phyloP scores from a whole-genome alignment of 1,284 basidiomycete species.

The Ustilago curta region DNA sequence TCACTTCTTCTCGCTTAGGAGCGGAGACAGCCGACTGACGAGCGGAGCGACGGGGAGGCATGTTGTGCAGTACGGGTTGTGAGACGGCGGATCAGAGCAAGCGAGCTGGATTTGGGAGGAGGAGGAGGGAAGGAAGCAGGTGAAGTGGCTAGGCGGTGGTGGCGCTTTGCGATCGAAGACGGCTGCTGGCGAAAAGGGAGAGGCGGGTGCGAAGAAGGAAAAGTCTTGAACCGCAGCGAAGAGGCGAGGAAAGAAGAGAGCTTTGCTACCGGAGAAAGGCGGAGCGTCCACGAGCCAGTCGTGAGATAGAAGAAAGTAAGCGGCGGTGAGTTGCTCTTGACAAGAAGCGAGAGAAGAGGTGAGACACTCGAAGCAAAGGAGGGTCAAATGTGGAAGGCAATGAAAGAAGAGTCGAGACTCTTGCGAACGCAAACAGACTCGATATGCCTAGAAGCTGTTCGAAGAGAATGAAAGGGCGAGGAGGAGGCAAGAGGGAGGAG shows the following conservation, averaged over 20 bases:
- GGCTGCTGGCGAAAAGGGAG: not conserved
- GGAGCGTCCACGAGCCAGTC: constrained; percentile 13
- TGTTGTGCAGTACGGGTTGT: constrained; percentile 1
- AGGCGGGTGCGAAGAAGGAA: not conserved
- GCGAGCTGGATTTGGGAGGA: not conserved
- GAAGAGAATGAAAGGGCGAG: not conserved
- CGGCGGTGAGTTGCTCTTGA: not conserved
- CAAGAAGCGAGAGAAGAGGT: constrained; percentile 3
- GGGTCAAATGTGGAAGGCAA: not conserved
- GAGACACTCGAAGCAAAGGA: constrained; percentile 4
- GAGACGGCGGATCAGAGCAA: too few species aligned
- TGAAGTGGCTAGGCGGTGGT: not conserved
- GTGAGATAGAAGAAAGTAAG: constrained; percentile 11
- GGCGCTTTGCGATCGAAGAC: not conserved
- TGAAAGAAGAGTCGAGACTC: not conserved
- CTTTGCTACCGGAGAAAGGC: not conserved
- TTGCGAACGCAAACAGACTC: constrained; percentile 3
- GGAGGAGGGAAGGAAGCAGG: not conserved
- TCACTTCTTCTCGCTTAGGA: constrained; percentile 16
- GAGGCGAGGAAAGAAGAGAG: not conserved
- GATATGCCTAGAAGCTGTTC: not conserved
- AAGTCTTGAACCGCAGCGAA: not conserved
- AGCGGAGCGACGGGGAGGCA: constrained; percentile 42
- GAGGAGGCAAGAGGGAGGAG: not conserved
- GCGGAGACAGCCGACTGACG: constrained; percentile 27